Evolutionary conservation across 2,329 filamentous ascomycete species (phyloP).

Genomic region (Sphaerulina vaccinii): DNA sequence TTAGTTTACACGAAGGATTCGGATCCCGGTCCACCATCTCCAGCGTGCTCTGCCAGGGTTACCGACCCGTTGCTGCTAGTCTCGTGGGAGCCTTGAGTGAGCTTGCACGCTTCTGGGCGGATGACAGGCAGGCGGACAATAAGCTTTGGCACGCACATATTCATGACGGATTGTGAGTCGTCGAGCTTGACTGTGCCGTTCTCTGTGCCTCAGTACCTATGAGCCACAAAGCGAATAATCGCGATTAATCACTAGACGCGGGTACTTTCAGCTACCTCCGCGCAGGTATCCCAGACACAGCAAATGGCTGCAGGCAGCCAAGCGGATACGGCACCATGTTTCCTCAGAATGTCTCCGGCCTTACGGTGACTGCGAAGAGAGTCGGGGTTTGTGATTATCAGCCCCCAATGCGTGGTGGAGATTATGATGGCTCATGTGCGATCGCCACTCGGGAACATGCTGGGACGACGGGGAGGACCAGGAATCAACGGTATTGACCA

Average conservation of each 20-base stretch:
- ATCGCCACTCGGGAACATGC: not conserved
- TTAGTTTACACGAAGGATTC: constrained; percentile 27
- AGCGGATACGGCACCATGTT: not conserved
- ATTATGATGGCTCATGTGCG: not conserved
- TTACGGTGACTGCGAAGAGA: not conserved
- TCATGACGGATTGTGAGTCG: constrained; percentile 10
- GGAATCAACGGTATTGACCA: too few species aligned
- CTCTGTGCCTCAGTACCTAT: not conserved
- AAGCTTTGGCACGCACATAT: constrained; percentile 21
- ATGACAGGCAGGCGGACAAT: constrained; percentile 14
- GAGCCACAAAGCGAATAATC: constrained; percentile 3
- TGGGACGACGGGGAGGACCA: too few species aligned
- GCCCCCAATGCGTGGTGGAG: constrained; percentile 13
- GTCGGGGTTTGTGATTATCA: not conserved
- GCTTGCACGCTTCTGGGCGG: constrained; percentile 14
- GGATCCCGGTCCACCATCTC: constrained; percentile 22
- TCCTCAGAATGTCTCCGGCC: not conserved
- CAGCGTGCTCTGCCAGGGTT: constrained; percentile 18
- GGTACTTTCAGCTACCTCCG: not conserved
- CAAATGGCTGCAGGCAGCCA: not conserved
- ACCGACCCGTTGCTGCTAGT: constrained; percentile 11
- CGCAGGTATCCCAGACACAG: not conserved
- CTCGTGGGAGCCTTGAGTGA: constrained; percentile 18
- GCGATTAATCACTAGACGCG: not conserved
- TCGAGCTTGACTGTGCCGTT: not conserved